These are phyloP conservation scores for Guyanaporus albipodus DNA, from an alignment of 768 basidiomycete species.

Conservation along the genomic window DNA sequence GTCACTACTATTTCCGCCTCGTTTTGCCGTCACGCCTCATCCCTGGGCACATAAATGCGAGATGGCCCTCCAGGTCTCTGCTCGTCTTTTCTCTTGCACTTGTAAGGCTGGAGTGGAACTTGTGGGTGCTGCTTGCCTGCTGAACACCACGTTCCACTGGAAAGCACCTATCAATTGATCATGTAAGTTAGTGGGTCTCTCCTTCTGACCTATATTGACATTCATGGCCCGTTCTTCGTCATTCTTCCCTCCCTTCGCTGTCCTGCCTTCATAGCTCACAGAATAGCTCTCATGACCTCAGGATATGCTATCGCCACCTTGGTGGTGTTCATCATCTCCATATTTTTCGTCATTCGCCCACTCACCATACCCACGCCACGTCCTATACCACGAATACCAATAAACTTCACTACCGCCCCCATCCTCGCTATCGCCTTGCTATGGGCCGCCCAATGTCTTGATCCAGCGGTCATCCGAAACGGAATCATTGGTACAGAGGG, in stretches of 20 bases:
- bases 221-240: neutral
- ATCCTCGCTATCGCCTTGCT: conserved; percentile 49
- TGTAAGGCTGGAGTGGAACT: too few species aligned
- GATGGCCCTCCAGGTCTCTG: too few species aligned
- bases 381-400: conserved; percentile 32
- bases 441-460: conserved; percentile 54
- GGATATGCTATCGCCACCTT: conserved; percentile 46
- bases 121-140: too few species aligned
- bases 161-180: neutral
- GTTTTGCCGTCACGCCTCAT: too few species aligned
- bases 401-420: conserved; percentile 53
- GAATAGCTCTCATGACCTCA: conserved; percentile 34
- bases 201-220: neutral
- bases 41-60: too few species aligned
- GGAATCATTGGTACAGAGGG: conserved; percentile 81
- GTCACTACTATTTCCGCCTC: too few species aligned
- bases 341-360: conserved; percentile 48
- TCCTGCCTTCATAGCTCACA: neutral
- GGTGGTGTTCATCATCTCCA: conserved; percentile 51
- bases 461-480: conserved; percentile 48
- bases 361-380: conserved; percentile 38
- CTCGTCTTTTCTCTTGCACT: too few species aligned
- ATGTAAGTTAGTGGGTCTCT: neutral
- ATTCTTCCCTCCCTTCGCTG: neutral
- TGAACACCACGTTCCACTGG: neutral